phyloP scores from a whole-genome alignment of 1,139 yeast genomes.

The Kodamaea alishanica region DNA sequence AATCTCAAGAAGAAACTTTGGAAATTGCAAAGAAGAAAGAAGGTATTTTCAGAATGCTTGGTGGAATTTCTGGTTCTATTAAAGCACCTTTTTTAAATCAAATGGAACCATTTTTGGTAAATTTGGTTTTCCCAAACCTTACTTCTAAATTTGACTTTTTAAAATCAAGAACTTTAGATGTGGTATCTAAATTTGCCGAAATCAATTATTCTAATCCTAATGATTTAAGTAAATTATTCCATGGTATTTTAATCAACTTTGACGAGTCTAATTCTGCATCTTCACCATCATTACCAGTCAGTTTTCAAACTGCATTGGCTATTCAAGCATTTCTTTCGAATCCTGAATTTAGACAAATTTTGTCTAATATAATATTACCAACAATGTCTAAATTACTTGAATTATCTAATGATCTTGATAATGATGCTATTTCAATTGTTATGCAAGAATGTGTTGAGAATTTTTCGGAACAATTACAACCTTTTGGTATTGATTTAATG shows the following conservation, averaged over 20 bases:
- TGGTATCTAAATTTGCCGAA: slow-evolving; percentile 66
- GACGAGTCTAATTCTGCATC: slow-evolving; percentile 33
- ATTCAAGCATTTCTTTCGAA: slow-evolving; percentile 73
- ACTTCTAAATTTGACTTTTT: slow-evolving; percentile 64
- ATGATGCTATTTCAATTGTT: slow-evolving; percentile 82
- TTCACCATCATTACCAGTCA: slow-evolving; percentile 62
- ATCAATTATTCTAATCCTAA: slow-evolving; percentile 50
- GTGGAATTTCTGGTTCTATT: slow-evolving; percentile 63
- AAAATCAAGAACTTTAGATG: slow-evolving; percentile 81
- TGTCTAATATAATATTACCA: slow-evolving; percentile 67
- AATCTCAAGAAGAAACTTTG: slow-evolving; percentile 41
- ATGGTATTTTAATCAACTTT: slow-evolving; percentile 65
- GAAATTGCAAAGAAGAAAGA: slow-evolving; percentile 71
- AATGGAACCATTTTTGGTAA: slow-evolving; percentile 66
- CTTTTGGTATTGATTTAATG: slow-evolving; percentile 88
- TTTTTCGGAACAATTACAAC: slow-evolving; percentile 84
- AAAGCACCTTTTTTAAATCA: slow-evolving; percentile 59
- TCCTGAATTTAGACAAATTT: slow-evolving; percentile 62
- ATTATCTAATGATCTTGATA: slow-evolving; percentile 78
- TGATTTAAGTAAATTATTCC: slow-evolving; percentile 53
- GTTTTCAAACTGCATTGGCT: slow-evolving; percentile 80
- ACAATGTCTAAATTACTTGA: slow-evolving; percentile 78
- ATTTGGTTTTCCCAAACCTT: slow-evolving; percentile 71
- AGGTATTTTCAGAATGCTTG: slow-evolving; percentile 75
- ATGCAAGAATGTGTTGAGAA: slow-evolving; percentile 95